Base-by-base conservation (phyloP, 2,329 filamentous ascomycete species). In the Harringtonia aguacate region DNA sequence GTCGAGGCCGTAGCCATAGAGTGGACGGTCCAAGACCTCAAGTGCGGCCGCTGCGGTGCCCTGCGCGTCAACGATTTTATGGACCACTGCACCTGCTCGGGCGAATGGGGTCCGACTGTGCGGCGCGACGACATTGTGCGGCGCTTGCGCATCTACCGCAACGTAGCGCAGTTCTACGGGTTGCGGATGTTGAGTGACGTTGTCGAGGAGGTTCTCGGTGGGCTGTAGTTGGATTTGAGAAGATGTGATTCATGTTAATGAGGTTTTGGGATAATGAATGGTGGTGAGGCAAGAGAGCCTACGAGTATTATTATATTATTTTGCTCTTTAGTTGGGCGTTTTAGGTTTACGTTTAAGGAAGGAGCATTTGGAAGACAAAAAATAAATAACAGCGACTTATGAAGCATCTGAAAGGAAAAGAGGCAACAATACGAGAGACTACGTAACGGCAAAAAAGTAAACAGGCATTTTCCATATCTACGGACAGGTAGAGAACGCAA, bases 41-140 rank as follows among this genome's bases (percentile, higher is more conserved):
- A 87, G 63, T 98, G 92, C 52, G 59, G 56, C 27, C 71, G 74
- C 47, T 84, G 80, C 60, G 77, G 74, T 28, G 86, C 86, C 53
- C 63, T 95, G 33, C 70, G 87, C 57, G 72, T 86, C 34, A 97
- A 95, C 59, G 90, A 95, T 56, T 94, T 97, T 55, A 88, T 92
- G 80, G 90, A 95, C 61, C 89, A 97, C 62, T 98, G 94, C 63
- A 84, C 81, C 12, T 98, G 92, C 68, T 86, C 86, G 48, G 92
- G 92, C 4, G 75, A 76, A 47, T 98, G 92, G 92, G 73, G 72
- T 17, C 78, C 78, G 51, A 86, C 79, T 18, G 70, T 89, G 47
- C 75, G 81, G 52, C 71, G 73, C 50, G 77, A 73, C 27, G 84
- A 84, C 24, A 66, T 90, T 22, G 63, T 75, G 56, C 76, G 69